Evolutionary conservation across 495 filamentous ascomycete genomes (phyloP), one percentile per base, ranked within the genome.

Genomic region (Ascodesmis nigricans): DNA sequence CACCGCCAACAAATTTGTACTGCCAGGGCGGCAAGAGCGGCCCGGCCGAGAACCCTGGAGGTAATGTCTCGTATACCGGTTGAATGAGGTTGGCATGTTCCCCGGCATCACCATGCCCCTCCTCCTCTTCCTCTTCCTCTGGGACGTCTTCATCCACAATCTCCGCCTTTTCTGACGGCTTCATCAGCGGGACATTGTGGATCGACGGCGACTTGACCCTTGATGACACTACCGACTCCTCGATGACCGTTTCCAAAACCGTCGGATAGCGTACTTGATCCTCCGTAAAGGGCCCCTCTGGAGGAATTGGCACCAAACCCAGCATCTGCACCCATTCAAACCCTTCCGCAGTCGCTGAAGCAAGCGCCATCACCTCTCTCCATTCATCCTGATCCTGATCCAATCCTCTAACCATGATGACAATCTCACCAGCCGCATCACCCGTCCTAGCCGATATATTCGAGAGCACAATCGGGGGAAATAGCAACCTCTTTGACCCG

Each of bases 311-410:
- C 16, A 63, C 59, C 33, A 64, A 59, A 6, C 82, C 79, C 16
- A 99, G 53, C 58, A 92, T 74, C 21, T 75, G 61, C 19, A 92
- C 57, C 90, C 90, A 99, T 50, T 95, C 84, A 22, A 63, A 55
- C 8, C 47, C 48, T 4, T 47, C 48, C 8, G 56, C 33, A n/a
- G 68, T 69, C 35, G 81, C 65, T 29, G 76, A 73, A 30, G 79
- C 70, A 5, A 95, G 60, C 10, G 68, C 68, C 36, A 95, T 56
- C 1, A 91, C 53, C 53, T 99, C 84, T 31, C 73, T 73, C 81
- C 83, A 92, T 41, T 71, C 67, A 29, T 59, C 47, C 8, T 25
- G 29, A n/a, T 49, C 61, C 22, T 63, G 56, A 41, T 64, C 61
- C 4, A 58, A 48, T 15, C 77, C 75, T 43, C 80, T 70, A 19